These are phyloP conservation scores for Neofusicoccum kwambonambiense DNA, from an alignment of 2,329 filamentous ascomycete species.

Conservation along the genomic window DNA sequence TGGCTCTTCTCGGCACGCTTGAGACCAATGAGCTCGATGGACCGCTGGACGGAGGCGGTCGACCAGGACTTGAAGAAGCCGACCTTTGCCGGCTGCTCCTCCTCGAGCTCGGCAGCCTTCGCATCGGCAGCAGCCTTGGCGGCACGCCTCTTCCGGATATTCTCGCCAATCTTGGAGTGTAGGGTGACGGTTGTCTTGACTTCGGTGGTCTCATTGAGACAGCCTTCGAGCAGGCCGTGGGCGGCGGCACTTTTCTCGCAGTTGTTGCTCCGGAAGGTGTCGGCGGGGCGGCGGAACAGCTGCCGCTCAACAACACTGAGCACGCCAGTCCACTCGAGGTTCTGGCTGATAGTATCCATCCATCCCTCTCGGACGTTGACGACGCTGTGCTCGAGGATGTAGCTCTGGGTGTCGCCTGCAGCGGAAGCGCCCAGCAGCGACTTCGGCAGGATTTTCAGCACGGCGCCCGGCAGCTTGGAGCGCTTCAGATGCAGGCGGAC, in stretches of 20 bases:
- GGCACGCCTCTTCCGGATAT: conserved; percentile 53
- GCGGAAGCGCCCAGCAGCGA: conserved; percentile 62
- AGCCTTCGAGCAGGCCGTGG: conserved; percentile 24
- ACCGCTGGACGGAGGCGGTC: conserved; percentile 70
- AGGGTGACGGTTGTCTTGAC: conserved; percentile 75
- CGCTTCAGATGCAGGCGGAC: conserved; percentile 80
- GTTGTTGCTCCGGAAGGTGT: conserved; percentile 22
- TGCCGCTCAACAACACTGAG: conserved; percentile 77
- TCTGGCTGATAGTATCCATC: conserved; percentile 79
- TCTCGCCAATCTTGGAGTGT: conserved; percentile 69
- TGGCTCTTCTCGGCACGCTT: conserved; percentile 75
- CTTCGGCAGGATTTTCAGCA: conserved; percentile 72
- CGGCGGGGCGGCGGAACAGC: conserved; percentile 57
- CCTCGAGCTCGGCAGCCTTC: conserved; percentile 38
- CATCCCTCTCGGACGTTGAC: conserved; percentile 77
- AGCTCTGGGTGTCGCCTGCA: conserved; percentile 67
- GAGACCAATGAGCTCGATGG: conserved; percentile 75
- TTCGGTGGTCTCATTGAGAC: conserved; percentile 52
- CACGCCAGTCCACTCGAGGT: conserved; percentile 79
- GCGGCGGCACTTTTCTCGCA: conserved; percentile 30
- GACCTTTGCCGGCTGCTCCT: conserved; percentile 49
- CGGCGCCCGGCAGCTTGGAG: conserved; percentile 70
- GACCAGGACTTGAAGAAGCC: conserved; percentile 64
- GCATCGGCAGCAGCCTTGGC: conserved; percentile 42
- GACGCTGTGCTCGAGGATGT: conserved; percentile 76